phyloP scores from a whole-genome alignment of 345 rosid genomes.

The Salix viminalis region DNA sequence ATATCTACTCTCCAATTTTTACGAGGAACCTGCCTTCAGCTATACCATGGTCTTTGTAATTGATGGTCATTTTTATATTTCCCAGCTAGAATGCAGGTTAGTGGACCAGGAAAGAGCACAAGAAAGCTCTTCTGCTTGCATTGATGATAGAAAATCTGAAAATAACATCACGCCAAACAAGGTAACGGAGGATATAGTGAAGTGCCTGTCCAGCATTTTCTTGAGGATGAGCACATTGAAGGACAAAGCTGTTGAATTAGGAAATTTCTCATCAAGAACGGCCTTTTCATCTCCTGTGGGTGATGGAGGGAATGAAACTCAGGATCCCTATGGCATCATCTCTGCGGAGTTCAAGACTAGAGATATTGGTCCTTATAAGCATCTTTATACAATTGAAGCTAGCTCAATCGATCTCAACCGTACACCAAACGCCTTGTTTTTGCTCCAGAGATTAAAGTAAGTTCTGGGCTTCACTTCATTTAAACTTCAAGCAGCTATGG shows the following conservation, averaged over 20 bases:
- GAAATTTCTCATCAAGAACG: conserved; percentile 6
- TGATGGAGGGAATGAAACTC: conserved; percentile 19
- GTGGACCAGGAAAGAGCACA: conserved; percentile 51
- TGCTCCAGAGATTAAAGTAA: conserved; percentile 74
- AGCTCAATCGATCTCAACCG: conserved; percentile 56
- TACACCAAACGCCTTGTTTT: conserved; percentile 47
- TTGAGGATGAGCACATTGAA: conserved; percentile 58
- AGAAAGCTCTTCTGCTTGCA: conserved; percentile 42
- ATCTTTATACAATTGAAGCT: conserved; percentile 51
- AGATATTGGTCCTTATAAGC: conserved; percentile 66
- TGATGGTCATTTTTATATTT: conserved; percentile 5
- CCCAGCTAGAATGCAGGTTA: conserved; percentile 68
- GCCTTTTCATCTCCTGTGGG: conserved; percentile 10
- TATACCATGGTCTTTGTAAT: background rate
- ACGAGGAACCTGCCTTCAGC: background rate
- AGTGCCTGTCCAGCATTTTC: conserved; percentile 60
- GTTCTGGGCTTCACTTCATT: conserved; percentile 13
- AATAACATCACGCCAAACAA: conserved; percentile 51
- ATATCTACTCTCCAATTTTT: background rate
- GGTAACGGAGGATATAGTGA: conserved; percentile 66
- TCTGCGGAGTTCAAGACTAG: conserved; percentile 30
- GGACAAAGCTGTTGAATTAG: conserved; percentile 32
- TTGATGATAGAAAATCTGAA: conserved; percentile 38
- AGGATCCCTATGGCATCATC: conserved; percentile 60
- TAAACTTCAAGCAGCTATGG: background rate